Evolutionary conservation across 371 early-diverging fungal genomes (phyloP), one percentile per base, ranked within the genome.

Genomic region (Mortierella polycephala): DNA sequence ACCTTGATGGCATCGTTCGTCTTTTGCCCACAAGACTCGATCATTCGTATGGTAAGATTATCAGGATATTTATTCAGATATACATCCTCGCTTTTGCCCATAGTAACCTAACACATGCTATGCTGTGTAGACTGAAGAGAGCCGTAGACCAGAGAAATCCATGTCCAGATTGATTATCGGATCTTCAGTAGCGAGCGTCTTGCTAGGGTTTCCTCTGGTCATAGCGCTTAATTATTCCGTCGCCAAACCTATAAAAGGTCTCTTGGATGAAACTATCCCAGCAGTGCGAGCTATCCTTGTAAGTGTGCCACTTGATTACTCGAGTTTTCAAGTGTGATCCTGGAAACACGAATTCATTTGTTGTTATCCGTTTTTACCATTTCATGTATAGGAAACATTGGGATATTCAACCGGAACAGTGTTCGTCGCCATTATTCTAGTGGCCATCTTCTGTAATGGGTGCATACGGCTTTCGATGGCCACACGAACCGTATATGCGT

Each of bases 21-120:
- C 16, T 74, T 74, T 59, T 64, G 68, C 45, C 68, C 74, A 7
- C 68, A 74, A 42, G 74, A 74, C 51, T 56, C 74, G 10, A 23
- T 68, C 39, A 64, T 74, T 30, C 74, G 74, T 16, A 64, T 74
- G 68, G 74, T 74, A 51, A 47, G 47, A 10, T 14, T 11, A 30
- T 30, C 30, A 47, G 11, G 47, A 1, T 46, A 46, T 11, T 46
- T 11, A 46, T 6, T 46, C 13, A 18, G 51, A 5, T 18, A 6
- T 51, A 18, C 20, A 18, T 50, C 18, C 13, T 14, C 13, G 1
- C 13, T 51, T 20, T 21, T 18, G 20, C 20, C 51, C 16, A 51
- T 18, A 10, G 18, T 18, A 16, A 21, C n/a, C 21, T 23, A 12
- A 37, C 7, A 7, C 20, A 9, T 40, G 18, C 13, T 20, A 49